Conservation (phyloP, 768 basidiomycete species). For the Tulasnella sp. region DNA sequence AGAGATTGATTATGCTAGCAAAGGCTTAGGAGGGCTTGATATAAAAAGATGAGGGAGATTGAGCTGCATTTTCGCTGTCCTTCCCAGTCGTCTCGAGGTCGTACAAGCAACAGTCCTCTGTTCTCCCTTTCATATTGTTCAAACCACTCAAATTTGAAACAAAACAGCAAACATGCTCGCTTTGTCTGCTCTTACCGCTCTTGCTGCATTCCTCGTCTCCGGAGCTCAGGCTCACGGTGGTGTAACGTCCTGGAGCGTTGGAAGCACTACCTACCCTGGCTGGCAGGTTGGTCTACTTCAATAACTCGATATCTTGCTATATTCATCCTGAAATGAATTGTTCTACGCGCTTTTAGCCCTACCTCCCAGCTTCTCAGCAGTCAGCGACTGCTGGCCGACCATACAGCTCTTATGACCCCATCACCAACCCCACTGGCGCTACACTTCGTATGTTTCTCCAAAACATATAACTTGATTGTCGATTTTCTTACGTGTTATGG, state of each 20-base stretch:
- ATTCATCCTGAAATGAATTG: not conserved
- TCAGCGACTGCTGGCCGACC: constrained; percentile 6
- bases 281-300: not conserved
- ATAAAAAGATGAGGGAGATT: not conserved
- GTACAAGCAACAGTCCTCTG: not conserved
- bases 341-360: not conserved
- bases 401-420: constrained; percentile 10
- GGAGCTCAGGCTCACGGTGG: constrained; percentile 12
- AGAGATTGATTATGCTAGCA: not conserved
- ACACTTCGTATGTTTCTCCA: not conserved
- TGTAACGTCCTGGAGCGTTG: constrained; percentile 9
- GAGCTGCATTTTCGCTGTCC: not conserved
- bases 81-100: not conserved
- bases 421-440: constrained; percentile 4
- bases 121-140: not conserved
- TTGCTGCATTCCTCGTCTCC: not conserved
- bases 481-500: not conserved
- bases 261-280: constrained; percentile 11
- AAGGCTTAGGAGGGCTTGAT: not conserved
- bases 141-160: not conserved
- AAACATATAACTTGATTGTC: not conserved
- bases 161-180: not conserved
- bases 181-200: not conserved
- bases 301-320: not conserved
- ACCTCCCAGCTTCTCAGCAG: not conserved